phyloP scores from a whole-genome alignment of 768 basidiomycete species.

The Chalciporus piperatus region DNA sequence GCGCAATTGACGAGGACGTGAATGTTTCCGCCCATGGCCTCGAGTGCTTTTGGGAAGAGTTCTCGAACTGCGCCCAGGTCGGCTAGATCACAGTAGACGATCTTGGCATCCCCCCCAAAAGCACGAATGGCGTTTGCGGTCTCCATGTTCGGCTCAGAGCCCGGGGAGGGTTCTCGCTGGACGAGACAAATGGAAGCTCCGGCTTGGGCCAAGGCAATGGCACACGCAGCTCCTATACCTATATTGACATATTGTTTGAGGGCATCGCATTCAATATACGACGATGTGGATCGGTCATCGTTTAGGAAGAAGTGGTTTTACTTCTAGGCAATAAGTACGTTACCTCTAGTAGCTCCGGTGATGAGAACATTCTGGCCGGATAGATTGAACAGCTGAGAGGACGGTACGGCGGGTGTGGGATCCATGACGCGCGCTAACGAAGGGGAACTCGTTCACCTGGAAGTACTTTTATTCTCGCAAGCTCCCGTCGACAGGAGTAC shows the following conservation, averaged over 20 bases:
- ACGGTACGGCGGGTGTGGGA: slow-evolving; percentile 46
- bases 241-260: slow-evolving; percentile 12
- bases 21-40: slow-evolving; percentile 48
- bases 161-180: slow-evolving; percentile 41
- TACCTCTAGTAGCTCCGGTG: slow-evolving; percentile 79
- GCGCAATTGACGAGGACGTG: slow-evolving; percentile 72
- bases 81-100: slow-evolving; percentile 56
- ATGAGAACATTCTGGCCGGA: slow-evolving; percentile 67
- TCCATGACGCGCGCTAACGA: slow-evolving; percentile 39
- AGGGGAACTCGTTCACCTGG: slow-evolving; percentile 1
- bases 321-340: slow-evolving; percentile 24
- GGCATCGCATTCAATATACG: slow-evolving; percentile 10
- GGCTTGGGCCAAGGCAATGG: slow-evolving; percentile 52
- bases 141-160: slow-evolving; percentile 31
- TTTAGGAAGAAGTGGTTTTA: slow-evolving; percentile 8
- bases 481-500: background rate
- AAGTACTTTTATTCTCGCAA: slow-evolving; percentile 22
- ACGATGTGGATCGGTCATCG: slow-evolving; percentile 10
- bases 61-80: slow-evolving; percentile 47
- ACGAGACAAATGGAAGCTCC: slow-evolving; percentile 50
- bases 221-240: slow-evolving; percentile 58
- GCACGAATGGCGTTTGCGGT: slow-evolving; percentile 38
- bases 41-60: slow-evolving; percentile 49
- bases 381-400: slow-evolving; percentile 66
- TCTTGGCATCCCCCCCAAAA: slow-evolving; percentile 35